These are phyloP conservation scores for Onygena corvina DNA, from an alignment of 2,329 filamentous ascomycete species.

Conservation along the genomic window DNA sequence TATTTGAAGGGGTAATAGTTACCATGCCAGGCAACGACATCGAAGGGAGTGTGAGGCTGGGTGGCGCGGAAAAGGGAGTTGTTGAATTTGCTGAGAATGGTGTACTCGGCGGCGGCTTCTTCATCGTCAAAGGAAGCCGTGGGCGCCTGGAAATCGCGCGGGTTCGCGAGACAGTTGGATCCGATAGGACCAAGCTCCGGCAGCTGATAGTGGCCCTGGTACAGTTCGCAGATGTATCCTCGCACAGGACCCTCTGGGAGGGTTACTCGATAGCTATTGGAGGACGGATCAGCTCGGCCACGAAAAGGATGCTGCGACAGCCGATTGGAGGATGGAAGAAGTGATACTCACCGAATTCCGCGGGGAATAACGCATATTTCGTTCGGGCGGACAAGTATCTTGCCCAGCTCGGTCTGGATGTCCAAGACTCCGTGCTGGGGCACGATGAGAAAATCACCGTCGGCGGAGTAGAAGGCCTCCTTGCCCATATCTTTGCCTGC, in stretches of 20 bases:
- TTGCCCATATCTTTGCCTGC: conserved; percentile 68
- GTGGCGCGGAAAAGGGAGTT: conserved; percentile 53
- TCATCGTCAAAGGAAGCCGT: conserved; percentile 55
- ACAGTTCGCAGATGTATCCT: conserved; percentile 65
- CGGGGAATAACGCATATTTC: conserved; percentile 68
- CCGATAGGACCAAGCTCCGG: conserved; percentile 64
- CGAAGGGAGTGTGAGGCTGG: conserved; percentile 62
- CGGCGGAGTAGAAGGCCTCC: conserved; percentile 71
- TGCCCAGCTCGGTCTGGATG: conserved; percentile 65
- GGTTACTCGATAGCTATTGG: conserved; percentile 51
- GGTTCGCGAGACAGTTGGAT: conserved; percentile 61
- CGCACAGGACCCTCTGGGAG: conserved; percentile 50
- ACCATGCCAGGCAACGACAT: conserved; percentile 70
- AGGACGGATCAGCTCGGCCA: neutral
- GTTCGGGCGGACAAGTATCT: conserved; percentile 60
- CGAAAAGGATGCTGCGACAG: neutral
- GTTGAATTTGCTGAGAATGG: conserved; percentile 53
- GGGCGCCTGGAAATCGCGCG: conserved; percentile 62
- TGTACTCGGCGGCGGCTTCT: conserved; percentile 39
- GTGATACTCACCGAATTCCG: conserved; percentile 45
- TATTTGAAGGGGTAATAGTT: conserved; percentile 75
- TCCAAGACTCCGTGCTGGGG: conserved; percentile 62
- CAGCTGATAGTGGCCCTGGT: conserved; percentile 58
- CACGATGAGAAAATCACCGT: conserved; percentile 67
- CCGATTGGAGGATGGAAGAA: neutral